phyloP scores from a whole-genome alignment of 495 filamentous ascomycete species.

The Aspergillus cavernicola region DNA sequence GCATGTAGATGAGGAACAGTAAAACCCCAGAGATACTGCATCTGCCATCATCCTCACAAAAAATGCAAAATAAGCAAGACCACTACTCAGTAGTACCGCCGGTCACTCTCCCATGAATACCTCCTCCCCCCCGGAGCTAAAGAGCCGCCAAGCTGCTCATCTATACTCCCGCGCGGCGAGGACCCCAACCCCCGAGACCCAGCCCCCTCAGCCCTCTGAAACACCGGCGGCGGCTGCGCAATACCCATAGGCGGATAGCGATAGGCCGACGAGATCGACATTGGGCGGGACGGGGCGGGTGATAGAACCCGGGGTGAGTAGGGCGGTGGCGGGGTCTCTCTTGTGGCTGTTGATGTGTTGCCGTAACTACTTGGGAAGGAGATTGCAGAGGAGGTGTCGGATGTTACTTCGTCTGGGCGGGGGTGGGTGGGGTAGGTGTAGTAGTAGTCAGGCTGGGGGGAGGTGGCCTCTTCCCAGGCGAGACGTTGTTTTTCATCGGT shows the following conservation, averaged over 20 bases:
- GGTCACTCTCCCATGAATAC: conserved; percentile 31
- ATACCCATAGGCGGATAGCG: conserved; percentile 19
- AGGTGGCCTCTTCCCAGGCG: conserved; percentile 11
- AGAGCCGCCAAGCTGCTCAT: conserved; percentile 10
- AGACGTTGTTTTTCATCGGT: conserved; percentile 34
- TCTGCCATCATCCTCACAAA: too few relatives aligned
- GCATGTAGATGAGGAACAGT: too few relatives aligned
- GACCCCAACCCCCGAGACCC: neutral
- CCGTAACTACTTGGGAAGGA: conserved; percentile 48
- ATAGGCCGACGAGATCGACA: conserved; percentile 34
- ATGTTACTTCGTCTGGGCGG: conserved; percentile 27
- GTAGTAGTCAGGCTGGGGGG: neutral
- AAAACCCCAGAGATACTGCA: too few relatives aligned
- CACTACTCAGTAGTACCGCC: neutral
- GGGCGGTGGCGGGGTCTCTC: conserved; percentile 45
- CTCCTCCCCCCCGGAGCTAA: conserved; percentile 19
- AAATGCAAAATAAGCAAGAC: too few relatives aligned
- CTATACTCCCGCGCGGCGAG: conserved; percentile 10
- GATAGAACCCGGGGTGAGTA: conserved; percentile 34
- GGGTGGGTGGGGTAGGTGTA: conserved; percentile 1
- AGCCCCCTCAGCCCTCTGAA: conserved; percentile 20
- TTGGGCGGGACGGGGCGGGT: conserved; percentile 30
- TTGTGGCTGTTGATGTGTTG: conserved; percentile 45
- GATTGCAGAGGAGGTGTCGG: conserved; percentile 40
- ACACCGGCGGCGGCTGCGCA: conserved; percentile 21